phyloP scores from a whole-genome alignment of 768 basidiomycete species.

The Tricholoma sp. region DNA sequence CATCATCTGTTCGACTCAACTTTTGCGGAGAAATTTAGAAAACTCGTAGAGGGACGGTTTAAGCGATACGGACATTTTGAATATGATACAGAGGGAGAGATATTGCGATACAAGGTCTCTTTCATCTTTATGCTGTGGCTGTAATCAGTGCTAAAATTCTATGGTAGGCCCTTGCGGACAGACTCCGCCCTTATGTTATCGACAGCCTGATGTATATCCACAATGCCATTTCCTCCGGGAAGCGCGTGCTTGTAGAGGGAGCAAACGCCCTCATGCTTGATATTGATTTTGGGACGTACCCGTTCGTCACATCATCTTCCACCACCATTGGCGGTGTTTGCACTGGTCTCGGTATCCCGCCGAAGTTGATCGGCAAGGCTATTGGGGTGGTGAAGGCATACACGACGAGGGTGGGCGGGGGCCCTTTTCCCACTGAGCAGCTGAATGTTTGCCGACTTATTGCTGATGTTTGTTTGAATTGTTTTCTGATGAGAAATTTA shows the following conservation, averaged over 20 bases:
- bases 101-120: constrained; percentile 80
- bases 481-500: background rate
- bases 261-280: constrained; percentile 99
- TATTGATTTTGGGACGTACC: constrained; percentile 96
- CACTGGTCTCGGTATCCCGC: constrained; percentile 96
- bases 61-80: constrained; percentile 98
- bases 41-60: constrained; percentile 92
- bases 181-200: constrained; percentile 82
- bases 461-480: background rate
- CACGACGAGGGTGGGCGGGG: constrained; percentile 97
- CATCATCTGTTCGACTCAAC: constrained; percentile 92
- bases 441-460: constrained; percentile 56
- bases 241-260: constrained; percentile 89
- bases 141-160: background rate
- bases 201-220: constrained; percentile 88
- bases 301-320: constrained; percentile 92
- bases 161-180: constrained; percentile 69
- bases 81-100: constrained; percentile 97
- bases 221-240: constrained; percentile 65
- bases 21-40: constrained; percentile 91
- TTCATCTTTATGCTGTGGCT: background rate
- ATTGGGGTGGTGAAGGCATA: constrained; percentile 98
- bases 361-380: constrained; percentile 76
- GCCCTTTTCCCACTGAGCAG: constrained; percentile 96
- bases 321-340: constrained; percentile 94